Evolutionary conservation across 441 rosid genomes (phyloP).

Genomic region (Populus tomentosa): DNA sequence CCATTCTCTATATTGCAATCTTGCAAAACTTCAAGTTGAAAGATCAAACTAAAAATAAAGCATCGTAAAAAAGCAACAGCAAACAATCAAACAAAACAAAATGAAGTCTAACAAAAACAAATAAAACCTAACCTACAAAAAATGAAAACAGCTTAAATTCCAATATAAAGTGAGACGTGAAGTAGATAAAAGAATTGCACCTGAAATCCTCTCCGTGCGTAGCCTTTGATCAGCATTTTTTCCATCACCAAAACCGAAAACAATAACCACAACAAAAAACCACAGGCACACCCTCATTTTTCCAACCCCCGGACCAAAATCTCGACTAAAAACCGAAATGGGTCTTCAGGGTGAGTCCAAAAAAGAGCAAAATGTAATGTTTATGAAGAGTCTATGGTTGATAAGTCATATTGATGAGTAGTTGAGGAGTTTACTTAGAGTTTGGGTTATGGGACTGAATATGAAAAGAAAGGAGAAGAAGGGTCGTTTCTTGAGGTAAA

Average conservation of each 20-base stretch:
- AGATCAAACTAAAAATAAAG: background rate
- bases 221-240: conserved; percentile 30
- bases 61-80: background rate
- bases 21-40: background rate
- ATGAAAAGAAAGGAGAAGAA: background rate
- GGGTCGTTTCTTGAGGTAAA: background rate
- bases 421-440: conserved; percentile 72
- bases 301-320: background rate
- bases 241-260: conserved; percentile 18
- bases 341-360: conserved; percentile 7
- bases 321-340: background rate
- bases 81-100: background rate
- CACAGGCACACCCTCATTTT: conserved; percentile 35
- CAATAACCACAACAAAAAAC: conserved; percentile 28
- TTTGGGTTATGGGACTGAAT: conserved; percentile 29
- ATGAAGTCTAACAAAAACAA: background rate
- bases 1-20: background rate
- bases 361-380: conserved; percentile 22
- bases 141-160: background rate
- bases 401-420: conserved; percentile 54
- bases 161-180: too few relatives aligned
- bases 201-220: conserved; percentile 72
- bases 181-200: conserved; percentile 23
- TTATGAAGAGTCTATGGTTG: conserved; percentile 49
- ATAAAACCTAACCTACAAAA: background rate